These are phyloP conservation scores for Aspergillus terreus DNA, from an alignment of 2,329 filamentous ascomycete genomes.

Conservation along the genomic window DNA sequence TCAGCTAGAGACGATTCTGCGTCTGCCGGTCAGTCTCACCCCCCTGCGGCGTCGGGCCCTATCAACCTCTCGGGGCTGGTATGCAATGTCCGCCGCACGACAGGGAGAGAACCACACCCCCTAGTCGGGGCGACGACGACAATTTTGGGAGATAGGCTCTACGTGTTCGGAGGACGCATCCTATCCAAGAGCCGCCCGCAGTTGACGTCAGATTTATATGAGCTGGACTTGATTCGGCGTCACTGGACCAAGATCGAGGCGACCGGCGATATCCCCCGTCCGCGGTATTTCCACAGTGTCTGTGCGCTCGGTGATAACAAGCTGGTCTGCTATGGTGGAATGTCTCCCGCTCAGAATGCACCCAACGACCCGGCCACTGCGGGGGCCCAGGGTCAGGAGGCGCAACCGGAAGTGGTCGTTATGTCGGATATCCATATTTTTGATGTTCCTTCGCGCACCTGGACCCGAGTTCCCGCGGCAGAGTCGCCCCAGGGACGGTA, in stretches of 20 bases:
- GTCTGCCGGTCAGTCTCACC: slow-evolving; percentile 25
- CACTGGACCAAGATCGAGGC: slow-evolving; percentile 92
- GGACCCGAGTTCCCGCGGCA: slow-evolving; percentile 77
- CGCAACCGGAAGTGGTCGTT: slow-evolving; percentile 82
- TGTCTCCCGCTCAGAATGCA: slow-evolving; percentile 70
- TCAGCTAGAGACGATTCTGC: slow-evolving; percentile 28
- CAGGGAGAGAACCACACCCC: slow-evolving; percentile 83
- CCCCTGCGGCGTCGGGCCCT: slow-evolving; percentile 38
- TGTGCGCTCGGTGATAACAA: slow-evolving; percentile 92
- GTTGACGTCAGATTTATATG: slow-evolving; percentile 86
- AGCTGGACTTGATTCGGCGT: slow-evolving; percentile 82
- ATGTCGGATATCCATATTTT: slow-evolving; percentile 99
- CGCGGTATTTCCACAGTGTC: slow-evolving; percentile 95
- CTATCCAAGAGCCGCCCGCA: slow-evolving; percentile 79
- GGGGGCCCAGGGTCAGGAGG: slow-evolving; percentile 49
- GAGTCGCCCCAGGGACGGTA: slow-evolving; percentile 91
- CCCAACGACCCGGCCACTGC: slow-evolving; percentile 41
- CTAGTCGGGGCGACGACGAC: slow-evolving; percentile 94
- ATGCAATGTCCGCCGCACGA: slow-evolving; percentile 73
- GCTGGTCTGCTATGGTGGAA: slow-evolving; percentile 95
- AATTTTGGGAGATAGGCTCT: slow-evolving; percentile 89
- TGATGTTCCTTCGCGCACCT: slow-evolving; percentile 75
- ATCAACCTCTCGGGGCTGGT: slow-evolving; percentile 63
- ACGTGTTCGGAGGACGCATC: slow-evolving; percentile 90
- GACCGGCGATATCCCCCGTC: slow-evolving; percentile 78